Percentiles rank a stretch among this genome's conserved stretches.
These are phyloP conservation scores for Candolleomyces efflorescens DNA, from an alignment of 768 basidiomycete species.

Conservation along the genomic window DNA sequence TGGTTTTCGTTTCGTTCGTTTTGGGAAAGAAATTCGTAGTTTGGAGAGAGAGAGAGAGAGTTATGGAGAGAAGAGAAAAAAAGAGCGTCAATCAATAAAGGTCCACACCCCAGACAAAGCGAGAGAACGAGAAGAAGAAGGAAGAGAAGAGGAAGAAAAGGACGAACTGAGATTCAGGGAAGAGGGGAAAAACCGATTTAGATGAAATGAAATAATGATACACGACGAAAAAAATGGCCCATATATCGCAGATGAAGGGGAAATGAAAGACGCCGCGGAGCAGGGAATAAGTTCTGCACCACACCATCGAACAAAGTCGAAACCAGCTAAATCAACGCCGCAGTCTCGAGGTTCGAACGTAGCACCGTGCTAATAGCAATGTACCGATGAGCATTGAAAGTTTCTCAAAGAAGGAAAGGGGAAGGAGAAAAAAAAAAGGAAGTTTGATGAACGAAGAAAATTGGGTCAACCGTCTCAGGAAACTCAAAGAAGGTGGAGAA, in stretches of 20 bases:
- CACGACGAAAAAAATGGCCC: background rate
- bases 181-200: constrained; percentile 4
- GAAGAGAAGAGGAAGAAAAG: constrained; percentile 5
- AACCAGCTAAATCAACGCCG: constrained; percentile 53
- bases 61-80: constrained; percentile 11
- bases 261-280: background rate
- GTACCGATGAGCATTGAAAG: background rate
- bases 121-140: constrained; percentile 13
- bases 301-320: constrained; percentile 8
- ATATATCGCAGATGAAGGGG: background rate
- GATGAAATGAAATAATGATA: background rate
- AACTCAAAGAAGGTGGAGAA: constrained; percentile 16
- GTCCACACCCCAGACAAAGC: constrained; percentile 13
- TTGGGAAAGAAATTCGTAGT: constrained; percentile 10
- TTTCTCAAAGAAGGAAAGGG: constrained; percentile 11
- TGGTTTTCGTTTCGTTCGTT: background rate
- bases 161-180: constrained; percentile 8
- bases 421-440: constrained; percentile 25
- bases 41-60: constrained; percentile 16
- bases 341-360: constrained; percentile 59
- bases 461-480: background rate
- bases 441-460: constrained; percentile 11
- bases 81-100: constrained; percentile 10
- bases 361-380: constrained; percentile 55
- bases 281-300: too few relatives aligned